Evolutionary conservation across 1,284 basidiomycete genomes (phyloP).

Genomic region (Taiwanofungus camphoratus): DNA sequence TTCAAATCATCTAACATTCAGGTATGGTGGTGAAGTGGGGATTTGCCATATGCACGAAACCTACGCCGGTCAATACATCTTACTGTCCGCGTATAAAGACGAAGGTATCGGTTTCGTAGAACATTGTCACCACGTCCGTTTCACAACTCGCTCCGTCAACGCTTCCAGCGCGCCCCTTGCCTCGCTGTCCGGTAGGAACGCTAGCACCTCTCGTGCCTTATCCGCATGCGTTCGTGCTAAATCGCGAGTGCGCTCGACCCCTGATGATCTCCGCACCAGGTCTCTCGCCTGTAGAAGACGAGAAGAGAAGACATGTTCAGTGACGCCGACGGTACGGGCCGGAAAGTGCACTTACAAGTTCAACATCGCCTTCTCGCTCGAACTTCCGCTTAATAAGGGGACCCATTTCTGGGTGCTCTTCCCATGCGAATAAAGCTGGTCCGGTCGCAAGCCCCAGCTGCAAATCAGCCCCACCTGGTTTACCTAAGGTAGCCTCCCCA

Average conservation of each 20-base stretch:
- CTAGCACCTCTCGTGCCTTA: slow-evolving; percentile 70
- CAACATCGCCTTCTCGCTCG: slow-evolving; percentile 77
- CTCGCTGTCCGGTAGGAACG: slow-evolving; percentile 77
- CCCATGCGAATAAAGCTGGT: slow-evolving; percentile 92
- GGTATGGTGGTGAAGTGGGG: no score
- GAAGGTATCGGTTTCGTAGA: slow-evolving; percentile 6
- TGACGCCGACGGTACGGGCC: slow-evolving; percentile 2
- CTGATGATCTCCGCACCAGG: slow-evolving; percentile 70
- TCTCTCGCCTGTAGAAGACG: slow-evolving; percentile 55
- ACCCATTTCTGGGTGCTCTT: slow-evolving; percentile 80
- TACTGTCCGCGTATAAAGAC: no score
- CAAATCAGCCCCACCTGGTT: slow-evolving; percentile 85
- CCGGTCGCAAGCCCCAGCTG: slow-evolving; percentile 87
- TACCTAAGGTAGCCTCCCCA: slow-evolving; percentile 64
- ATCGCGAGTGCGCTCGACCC: slow-evolving; percentile 73
- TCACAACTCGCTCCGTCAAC: slow-evolving; percentile 59
- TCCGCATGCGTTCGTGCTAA: slow-evolving; percentile 78
- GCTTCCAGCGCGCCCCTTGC: slow-evolving; percentile 69
- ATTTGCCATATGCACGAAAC: no score
- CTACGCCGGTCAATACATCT: no score
- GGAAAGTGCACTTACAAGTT: slow-evolving; percentile 48
- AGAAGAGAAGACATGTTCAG: slow-evolving; percentile 6
- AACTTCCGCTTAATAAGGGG: slow-evolving; percentile 87
- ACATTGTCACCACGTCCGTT: slow-evolving; percentile 42
- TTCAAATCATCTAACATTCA: no score